A percentile compares a stretch with the other conserved stretches of the same genome.
phyloP scores from a whole-genome alignment of 1,139 yeast species.

The Diutina ranongensis region DNA sequence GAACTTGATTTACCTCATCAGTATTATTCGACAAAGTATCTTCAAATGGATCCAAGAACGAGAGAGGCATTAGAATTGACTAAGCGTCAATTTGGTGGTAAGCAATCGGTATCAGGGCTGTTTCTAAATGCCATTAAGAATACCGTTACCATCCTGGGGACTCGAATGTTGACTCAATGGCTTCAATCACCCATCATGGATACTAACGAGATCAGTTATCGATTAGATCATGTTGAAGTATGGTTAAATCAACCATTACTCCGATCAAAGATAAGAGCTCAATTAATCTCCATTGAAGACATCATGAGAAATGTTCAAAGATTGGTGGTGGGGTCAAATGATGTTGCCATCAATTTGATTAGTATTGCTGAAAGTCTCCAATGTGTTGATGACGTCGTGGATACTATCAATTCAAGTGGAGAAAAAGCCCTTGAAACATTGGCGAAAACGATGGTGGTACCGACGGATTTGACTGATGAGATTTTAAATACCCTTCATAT shows the following conservation, averaged over 20 bases:
- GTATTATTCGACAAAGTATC: constrained; percentile 33
- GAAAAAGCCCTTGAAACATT: constrained; percentile 10
- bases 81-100: constrained; percentile 38
- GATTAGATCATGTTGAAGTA: constrained; percentile 54
- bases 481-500: constrained; percentile 17
- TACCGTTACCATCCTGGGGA: constrained; percentile 74
- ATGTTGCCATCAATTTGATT: constrained; percentile 20
- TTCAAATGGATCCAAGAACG: constrained; percentile 79
- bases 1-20: constrained; percentile 26
- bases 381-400: constrained; percentile 17
- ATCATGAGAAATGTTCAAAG: constrained; percentile 28
- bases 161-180: constrained; percentile 72
- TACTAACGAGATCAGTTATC: constrained; percentile 35
- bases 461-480: constrained; percentile 17
- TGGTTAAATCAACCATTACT: constrained; percentile 33
- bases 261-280: constrained; percentile 17
- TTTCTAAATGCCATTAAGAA: constrained; percentile 53
- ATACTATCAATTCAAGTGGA: constrained; percentile 9
- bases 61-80: constrained; percentile 69
- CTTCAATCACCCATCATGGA: constrained; percentile 68
- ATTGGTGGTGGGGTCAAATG: constrained; percentile 26
- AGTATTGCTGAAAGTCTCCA: constrained; percentile 23
- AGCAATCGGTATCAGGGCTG: constrained; percentile 56
- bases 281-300: constrained; percentile 23
- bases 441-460: constrained; percentile 18